Evolutionary conservation across 164 flowering plant species (phyloP).

Genomic region (Stephania cephalantha): DNA sequence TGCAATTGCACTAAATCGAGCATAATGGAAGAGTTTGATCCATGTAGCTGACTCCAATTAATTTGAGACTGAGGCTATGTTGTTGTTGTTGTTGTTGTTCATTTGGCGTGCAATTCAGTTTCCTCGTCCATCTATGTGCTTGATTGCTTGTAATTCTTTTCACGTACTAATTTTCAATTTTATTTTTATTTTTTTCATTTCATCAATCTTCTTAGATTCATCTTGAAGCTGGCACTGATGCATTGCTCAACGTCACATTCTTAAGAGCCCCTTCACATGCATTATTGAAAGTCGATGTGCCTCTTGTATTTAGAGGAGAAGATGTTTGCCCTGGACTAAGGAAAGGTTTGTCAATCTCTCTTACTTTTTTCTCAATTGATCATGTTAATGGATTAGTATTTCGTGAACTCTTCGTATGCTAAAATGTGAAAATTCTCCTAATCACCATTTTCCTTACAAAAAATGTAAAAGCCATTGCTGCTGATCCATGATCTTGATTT

Average conservation of each 20-base stretch:
- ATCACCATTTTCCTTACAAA: background rate
- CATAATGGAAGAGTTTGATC: too few species aligned
- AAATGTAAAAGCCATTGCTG: background rate
- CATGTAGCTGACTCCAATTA: too few species aligned
- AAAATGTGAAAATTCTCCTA: too few species aligned
- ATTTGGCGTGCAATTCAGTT: background rate
- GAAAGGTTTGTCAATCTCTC: slow-evolving; percentile 53
- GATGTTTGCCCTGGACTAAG: slow-evolving; percentile 88
- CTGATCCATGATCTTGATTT: background rate
- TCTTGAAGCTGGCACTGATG: slow-evolving; percentile 65
- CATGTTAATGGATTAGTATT: background rate
- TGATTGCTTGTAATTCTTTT: background rate
- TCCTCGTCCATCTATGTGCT: background rate
- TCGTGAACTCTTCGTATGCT: background rate
- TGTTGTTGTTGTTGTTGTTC: background rate
- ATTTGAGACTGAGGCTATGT: too few species aligned
- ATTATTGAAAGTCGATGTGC: slow-evolving; percentile 79
- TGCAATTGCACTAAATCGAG: background rate
- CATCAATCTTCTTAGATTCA: slow-evolving; percentile 49
- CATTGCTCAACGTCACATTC: slow-evolving; percentile 79
- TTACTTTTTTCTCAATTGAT: background rate
- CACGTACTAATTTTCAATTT: background rate
- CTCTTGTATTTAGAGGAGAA: slow-evolving; percentile 82
- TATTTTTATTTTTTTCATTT: background rate
- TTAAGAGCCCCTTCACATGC: slow-evolving; percentile 89